Evolutionary conservation across 139 green algal genomes (phyloP).

Genomic region (Marvania coccoides): DNA sequence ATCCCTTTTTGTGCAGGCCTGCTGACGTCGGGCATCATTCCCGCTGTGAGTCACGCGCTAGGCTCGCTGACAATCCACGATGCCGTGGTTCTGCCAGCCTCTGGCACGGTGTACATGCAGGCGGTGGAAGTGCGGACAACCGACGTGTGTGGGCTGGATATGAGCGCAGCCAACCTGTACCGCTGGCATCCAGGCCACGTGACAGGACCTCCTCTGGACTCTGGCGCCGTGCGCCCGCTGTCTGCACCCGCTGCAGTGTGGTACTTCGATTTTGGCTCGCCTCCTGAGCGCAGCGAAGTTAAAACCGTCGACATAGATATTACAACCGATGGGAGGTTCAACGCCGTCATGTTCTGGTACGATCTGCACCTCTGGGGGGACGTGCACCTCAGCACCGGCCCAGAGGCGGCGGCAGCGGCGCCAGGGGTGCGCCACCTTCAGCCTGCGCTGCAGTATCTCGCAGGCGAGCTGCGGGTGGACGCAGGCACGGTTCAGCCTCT

Average conservation of each 20-base stretch:
- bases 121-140: conserved; percentile 41
- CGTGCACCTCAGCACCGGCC: conserved; percentile 30
- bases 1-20: conserved; percentile 34
- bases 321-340: conserved; percentile 28
- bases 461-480: conserved; percentile 48
- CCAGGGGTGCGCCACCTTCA: conserved; percentile 34
- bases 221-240: conserved; percentile 17
- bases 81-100: conserved; percentile 48
- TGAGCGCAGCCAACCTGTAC: conserved; percentile 48
- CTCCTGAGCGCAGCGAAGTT: conserved; percentile 31
- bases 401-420: conserved; percentile 1
- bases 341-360: conserved; percentile 68
- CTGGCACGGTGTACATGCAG: conserved; percentile 56
- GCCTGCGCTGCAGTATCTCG: conserved; percentile 66
- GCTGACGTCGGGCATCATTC: conserved; percentile 55
- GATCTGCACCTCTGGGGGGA: conserved; percentile 47
- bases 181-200: conserved; percentile 48
- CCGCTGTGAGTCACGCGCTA: conserved; percentile 41
- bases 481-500: conserved; percentile 40
- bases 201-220: conserved; percentile 14
- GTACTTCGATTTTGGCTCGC: conserved; percentile 60
- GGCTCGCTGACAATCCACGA: conserved; percentile 38
- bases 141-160: conserved; percentile 45
- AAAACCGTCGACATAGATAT: conserved; percentile 60
- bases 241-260: conserved; percentile 45